Evolutionary conservation across 371 early-diverging fungal genomes (phyloP), one percentile per base, ranked within the genome.

Genomic region (Apophysomyces variabilis): DNA sequence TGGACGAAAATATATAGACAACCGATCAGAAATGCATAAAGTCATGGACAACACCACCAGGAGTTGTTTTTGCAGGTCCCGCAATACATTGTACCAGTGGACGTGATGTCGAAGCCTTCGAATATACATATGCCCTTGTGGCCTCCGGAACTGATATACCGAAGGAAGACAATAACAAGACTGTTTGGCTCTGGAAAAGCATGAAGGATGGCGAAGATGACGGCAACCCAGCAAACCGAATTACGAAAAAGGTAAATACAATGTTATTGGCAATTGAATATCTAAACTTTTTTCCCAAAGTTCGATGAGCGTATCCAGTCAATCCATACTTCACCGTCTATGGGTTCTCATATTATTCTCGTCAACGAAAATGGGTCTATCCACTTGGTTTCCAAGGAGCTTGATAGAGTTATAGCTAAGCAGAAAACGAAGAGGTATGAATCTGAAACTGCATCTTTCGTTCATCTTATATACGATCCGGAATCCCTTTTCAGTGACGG

Each of bases 11-110:
- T 44, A 11, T 70, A 18, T 76, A 86, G 86, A 83, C 85, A 5
- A 72, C 73, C 4, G 85, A 84, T 66, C 86, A 88, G 66, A 88
- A 85, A 64, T 88, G 86, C 61, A 67, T 78, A 41, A 75, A 80
- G 47, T 88, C 88, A 14, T 88, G 84, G 79, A 85, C 79, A 16
- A 77, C 85, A 56, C 85, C 88, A 26, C 86, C 86, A 21, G 83
- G 85, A 58, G 69, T 85, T 61, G 78, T 80, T 1, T 83, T 87
- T 65, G 72, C 76, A 38, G 76, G 80, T 64, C 82, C 88, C 56
- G 86, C 86, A 14, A 77, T 74, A 37, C 71, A 79, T 58, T 73
- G 74, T 46, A 64, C 69, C n/a, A 72, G 72, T 14, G 68, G 68
- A 64, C 61, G 75, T 63, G 66, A 73, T 70, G 60, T 66, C 18